A percentile compares a stretch with the other conserved stretches of the same genome.
Evolutionary conservation across 257 asterid species (phyloP).

Genomic region (Verbena officinalis): DNA sequence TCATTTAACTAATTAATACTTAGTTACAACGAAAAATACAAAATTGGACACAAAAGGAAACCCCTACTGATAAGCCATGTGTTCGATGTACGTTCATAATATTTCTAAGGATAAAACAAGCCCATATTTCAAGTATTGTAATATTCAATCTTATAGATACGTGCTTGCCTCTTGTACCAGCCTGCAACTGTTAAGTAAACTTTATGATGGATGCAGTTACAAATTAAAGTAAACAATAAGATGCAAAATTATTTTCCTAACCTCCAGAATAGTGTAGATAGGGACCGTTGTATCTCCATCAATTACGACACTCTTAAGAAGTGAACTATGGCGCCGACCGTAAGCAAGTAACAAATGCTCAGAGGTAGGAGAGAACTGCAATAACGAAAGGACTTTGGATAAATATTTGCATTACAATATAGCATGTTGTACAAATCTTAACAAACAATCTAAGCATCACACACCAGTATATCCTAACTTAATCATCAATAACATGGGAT

Average conservation of each 20-base stretch:
- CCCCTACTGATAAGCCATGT: constrained; percentile 5
- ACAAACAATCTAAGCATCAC: neutral
- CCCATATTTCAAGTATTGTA: neutral
- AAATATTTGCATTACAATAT: constrained; percentile 12
- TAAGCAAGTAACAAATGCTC: constrained; percentile 95
- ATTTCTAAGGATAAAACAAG: too few species aligned
- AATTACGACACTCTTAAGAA: constrained; percentile 86
- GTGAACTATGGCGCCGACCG: constrained; percentile 94
- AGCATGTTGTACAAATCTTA: constrained; percentile 1
- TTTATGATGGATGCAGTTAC: constrained; percentile 3
- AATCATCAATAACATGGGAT: neutral
- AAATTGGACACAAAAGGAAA: neutral
- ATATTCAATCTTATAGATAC: neutral
- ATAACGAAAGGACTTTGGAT: constrained; percentile 26
- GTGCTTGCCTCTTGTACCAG: neutral
- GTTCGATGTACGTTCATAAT: neutral
- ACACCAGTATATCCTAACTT: constrained; percentile 13
- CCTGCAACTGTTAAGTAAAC: constrained; percentile 14
- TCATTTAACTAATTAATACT: neutral
- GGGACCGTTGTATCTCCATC: constrained; percentile 88
- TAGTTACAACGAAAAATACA: neutral
- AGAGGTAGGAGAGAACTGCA: constrained; percentile 96
- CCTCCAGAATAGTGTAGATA: constrained; percentile 90
- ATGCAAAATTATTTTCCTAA: constrained; percentile 38
- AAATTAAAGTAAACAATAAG: neutral